Evolutionary conservation across 2,329 filamentous ascomycete genomes (phyloP).

Genomic region (Fusarium palustre): DNA sequence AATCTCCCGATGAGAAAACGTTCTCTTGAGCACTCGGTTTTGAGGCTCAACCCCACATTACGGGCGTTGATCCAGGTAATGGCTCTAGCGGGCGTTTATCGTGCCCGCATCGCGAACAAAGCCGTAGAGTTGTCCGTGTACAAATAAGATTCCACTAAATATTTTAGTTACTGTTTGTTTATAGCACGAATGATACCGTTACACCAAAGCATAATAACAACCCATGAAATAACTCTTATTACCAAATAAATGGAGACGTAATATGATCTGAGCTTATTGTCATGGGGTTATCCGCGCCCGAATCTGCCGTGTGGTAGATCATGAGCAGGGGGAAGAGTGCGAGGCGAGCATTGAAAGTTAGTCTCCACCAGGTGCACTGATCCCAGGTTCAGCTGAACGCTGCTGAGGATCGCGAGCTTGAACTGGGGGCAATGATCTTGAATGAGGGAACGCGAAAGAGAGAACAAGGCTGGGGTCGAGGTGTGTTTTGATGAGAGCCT

Average conservation of each 20-base stretch:
- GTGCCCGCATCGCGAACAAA: background rate
- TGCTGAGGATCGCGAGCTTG: background rate
- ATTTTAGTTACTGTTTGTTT: background rate
- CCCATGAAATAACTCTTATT: background rate
- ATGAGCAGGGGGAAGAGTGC: background rate
- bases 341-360: background rate
- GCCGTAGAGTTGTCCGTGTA: background rate
- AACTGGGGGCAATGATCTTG: background rate
- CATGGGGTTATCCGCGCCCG: background rate
- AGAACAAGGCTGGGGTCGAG: background rate
- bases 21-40: background rate
- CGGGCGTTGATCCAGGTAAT: background rate
- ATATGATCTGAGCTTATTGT: conserved; percentile 9
- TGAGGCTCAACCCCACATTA: background rate
- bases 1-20: background rate
- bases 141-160: background rate
- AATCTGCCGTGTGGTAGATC: background rate
- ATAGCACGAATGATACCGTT: background rate
- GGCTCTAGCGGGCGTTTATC: background rate
- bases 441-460: background rate
- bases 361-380: conserved; percentile 9
- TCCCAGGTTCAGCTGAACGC: background rate
- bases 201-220: background rate
- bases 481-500: background rate
- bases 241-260: too few species aligned